Conservation (phyloP, 1,284 basidiomycete genomes). For the Ustilago bromivora region DNA sequence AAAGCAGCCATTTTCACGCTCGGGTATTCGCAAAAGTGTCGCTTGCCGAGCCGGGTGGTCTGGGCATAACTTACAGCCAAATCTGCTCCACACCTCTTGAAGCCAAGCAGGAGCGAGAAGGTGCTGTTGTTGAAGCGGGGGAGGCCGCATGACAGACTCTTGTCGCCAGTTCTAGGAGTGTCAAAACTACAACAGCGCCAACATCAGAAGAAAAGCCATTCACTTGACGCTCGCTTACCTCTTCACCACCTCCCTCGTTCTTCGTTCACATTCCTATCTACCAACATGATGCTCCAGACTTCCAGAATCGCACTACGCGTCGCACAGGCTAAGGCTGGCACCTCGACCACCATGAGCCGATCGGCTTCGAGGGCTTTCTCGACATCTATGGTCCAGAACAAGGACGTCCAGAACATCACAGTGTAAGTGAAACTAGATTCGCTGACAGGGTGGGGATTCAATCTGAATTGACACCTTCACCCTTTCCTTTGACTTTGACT, state of each 20-base stretch:
- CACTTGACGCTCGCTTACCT: background rate
- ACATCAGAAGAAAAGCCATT: conserved; percentile 20
- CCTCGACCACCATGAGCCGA: conserved; percentile 25
- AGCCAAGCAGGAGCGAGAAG: background rate
- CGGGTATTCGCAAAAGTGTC: conserved; percentile 4
- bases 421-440: conserved; percentile 53
- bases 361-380: conserved; percentile 52
- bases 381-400: conserved; percentile 53
- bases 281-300: conserved; percentile 39
- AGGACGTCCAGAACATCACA: conserved; percentile 69
- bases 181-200: background rate
- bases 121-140: background rate
- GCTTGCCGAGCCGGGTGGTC: conserved; percentile 38
- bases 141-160: background rate
- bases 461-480: background rate
- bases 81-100: conserved; percentile 12
- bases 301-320: conserved; percentile 30
- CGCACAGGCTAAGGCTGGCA: conserved; percentile 14
- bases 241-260: background rate
- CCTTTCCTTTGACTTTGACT: background rate
- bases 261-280: background rate
- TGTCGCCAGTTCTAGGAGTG: background rate
- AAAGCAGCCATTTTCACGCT: conserved; percentile 33
- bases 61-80: conserved; percentile 12
- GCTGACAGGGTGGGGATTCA: background rate